A percentile compares a stretch with the other conserved stretches of the same genome.
phyloP scores from a whole-genome alignment of 805 yeast species.

The Candida khao-thaluensis region DNA sequence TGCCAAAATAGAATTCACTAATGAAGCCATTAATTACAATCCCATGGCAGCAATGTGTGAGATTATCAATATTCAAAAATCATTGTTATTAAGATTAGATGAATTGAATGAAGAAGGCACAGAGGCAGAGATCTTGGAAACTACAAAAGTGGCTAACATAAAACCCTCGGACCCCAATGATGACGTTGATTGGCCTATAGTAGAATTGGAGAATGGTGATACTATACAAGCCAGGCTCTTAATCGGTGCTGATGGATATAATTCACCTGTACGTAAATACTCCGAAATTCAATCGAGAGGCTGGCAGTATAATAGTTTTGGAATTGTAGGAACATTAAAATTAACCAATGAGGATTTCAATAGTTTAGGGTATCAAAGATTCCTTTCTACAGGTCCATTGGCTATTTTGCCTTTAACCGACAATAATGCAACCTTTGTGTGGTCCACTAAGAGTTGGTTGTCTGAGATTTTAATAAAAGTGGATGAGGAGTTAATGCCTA shows the following conservation, averaged over 20 bases:
- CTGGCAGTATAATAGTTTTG: constrained; percentile 86
- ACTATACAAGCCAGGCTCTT: constrained; percentile 66
- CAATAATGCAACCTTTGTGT: constrained; percentile 85
- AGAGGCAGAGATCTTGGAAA: constrained; percentile 50
- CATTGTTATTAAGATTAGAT: constrained; percentile 52
- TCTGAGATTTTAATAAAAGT: constrained; percentile 61
- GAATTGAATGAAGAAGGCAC: constrained; percentile 19
- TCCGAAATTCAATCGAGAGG: constrained; percentile 86
- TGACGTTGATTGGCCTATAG: constrained; percentile 69
- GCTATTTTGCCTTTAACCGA: constrained; percentile 89
- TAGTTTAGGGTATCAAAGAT: constrained; percentile 88
- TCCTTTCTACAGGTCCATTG: constrained; percentile 86
- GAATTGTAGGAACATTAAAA: constrained; percentile 87
- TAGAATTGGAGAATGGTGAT: constrained; percentile 65
- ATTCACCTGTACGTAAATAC: constrained; percentile 84
- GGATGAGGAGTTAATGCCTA: constrained; percentile 60
- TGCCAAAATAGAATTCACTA: constrained; percentile 70
- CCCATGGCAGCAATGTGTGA: constrained; percentile 81
- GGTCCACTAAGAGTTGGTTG: constrained; percentile 82
- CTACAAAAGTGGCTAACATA: constrained; percentile 65
- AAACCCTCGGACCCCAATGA: constrained; percentile 16
- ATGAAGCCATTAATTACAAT: constrained; percentile 42
- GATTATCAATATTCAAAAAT: constrained; percentile 77
- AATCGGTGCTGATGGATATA: constrained; percentile 94
- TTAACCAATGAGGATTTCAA: constrained; percentile 63